Evolutionary conservation across 2,329 filamentous ascomycete species (phyloP), one percentile per base, ranked within the genome.

Genomic region (Penicillium sp.): DNA sequence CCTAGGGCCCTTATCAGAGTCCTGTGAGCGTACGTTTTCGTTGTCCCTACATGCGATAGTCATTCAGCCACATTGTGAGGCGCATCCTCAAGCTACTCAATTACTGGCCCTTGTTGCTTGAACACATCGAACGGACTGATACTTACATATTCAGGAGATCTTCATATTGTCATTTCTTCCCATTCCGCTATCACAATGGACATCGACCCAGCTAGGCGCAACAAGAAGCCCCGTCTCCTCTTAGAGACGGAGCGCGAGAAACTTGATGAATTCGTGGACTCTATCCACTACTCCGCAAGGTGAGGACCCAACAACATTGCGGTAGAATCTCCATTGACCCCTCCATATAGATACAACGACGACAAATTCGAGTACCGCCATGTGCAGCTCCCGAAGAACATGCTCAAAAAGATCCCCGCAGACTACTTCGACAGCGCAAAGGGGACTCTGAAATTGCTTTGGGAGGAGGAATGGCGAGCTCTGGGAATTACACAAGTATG

Each of bases 391-490:
- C 94, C 94, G 41, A 99, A 99, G 78, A 88, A 91, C 66, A 99
- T 99, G 94, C 86, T 99, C 62, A 97, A 97, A 78, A 89, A 85
- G 38, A 97, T 99, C 65, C 94, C 94, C 19, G 88, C 92, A 73
- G 93, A 97, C 61, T 96, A 96, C 76, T 93, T 96, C 71, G 92
- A 97, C 75, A 83, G 86, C 48, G 80, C 85, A 50, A 91, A 96
- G 76, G 94, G 94, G 59, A 97, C 93, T 6, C 78, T 99, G 75
- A 99, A 97, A 80, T 80, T 99, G 65, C 79, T 99, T 59, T 97
- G 93, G 92, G 94, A 99, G 75, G 93, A 97, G 64, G 94, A 99
- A 78, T 99, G 94, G 94, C 87, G 94, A 76, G 91, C 89, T 35
- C 83, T 99, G 70, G 94, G 94, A 48, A 99, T 99, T 73, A 99